These are phyloP conservation scores for Piedraia hortae DNA, from an alignment of 2,329 filamentous ascomycete species.

Conservation along the genomic window DNA sequence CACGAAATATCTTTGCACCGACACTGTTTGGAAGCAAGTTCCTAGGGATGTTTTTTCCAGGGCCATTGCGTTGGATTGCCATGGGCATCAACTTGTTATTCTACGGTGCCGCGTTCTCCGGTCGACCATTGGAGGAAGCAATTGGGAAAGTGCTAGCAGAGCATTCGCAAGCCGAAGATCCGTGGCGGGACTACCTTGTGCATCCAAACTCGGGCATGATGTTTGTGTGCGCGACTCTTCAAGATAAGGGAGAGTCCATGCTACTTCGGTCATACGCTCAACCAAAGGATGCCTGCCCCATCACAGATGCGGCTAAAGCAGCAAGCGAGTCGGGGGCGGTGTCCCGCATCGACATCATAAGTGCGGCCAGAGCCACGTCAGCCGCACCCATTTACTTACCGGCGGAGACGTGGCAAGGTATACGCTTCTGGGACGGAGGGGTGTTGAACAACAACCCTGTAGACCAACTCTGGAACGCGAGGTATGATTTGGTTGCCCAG, in stretches of 20 bases:
- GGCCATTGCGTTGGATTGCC: background rate
- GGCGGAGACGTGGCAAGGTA: constrained; percentile 1
- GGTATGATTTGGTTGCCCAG: constrained; percentile 1
- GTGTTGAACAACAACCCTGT: constrained; percentile 2
- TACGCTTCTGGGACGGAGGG: constrained; percentile 1
- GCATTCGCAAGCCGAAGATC: background rate
- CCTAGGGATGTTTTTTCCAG: background rate
- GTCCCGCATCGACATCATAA: constrained; percentile 1
- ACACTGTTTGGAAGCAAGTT: constrained; percentile 1
- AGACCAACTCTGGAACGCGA: constrained; percentile 1
- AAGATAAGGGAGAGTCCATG: constrained; percentile 1
- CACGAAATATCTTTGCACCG: constrained; percentile 1
- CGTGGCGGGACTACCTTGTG: background rate
- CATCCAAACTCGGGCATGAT: background rate
- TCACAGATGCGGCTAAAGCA: background rate
- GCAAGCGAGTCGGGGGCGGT: background rate
- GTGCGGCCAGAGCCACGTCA: constrained; percentile 1
- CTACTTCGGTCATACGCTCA: constrained; percentile 1
- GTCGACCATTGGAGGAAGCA: constrained; percentile 1
- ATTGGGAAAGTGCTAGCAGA: constrained; percentile 1
- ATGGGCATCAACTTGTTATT: background rate
- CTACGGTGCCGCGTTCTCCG: background rate
- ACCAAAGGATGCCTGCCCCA: constrained; percentile 1
- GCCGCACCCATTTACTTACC: constrained; percentile 1
- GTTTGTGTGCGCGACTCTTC: constrained; percentile 1